These are phyloP conservation scores for Erodium moschatum DNA, from an alignment of 441 rosid genomes.

Conservation along the genomic window DNA sequence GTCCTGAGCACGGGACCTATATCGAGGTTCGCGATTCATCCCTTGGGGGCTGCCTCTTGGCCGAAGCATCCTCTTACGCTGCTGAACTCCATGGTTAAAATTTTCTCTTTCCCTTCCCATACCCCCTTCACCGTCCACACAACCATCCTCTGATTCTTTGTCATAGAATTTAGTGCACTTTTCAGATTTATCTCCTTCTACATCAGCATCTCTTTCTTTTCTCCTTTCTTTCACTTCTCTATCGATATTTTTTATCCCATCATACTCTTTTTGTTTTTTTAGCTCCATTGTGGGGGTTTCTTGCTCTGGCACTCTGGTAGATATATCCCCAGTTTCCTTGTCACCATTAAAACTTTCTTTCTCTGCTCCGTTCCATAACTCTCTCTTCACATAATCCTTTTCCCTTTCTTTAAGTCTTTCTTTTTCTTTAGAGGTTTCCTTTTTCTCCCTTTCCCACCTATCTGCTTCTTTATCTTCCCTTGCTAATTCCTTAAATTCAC, in stretches of 20 bases:
- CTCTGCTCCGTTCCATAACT: slow-evolving; percentile 50
- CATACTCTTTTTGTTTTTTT: slow-evolving; percentile 63
- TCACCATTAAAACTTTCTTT: slow-evolving; percentile 54
- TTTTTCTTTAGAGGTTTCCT: slow-evolving; percentile 58
- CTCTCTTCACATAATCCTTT: slow-evolving; percentile 65
- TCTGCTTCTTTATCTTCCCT: slow-evolving; percentile 81
- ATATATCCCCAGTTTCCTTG: slow-evolving; percentile 60
- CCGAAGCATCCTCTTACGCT: slow-evolving; percentile 88
- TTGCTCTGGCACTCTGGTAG: slow-evolving; percentile 51
- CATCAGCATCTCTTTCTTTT: slow-evolving; percentile 67
- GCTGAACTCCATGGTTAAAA: slow-evolving; percentile 73
- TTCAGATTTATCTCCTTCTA: slow-evolving; percentile 75
- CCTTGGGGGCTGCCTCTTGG: slow-evolving; percentile 89
- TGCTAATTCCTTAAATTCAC: slow-evolving; percentile 54
- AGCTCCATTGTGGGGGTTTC: slow-evolving; percentile 46
- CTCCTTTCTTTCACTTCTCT: slow-evolving; percentile 73
- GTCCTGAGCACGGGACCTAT: slow-evolving; percentile 59
- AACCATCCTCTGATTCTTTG: slow-evolving; percentile 83
- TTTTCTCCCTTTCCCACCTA: slow-evolving; percentile 85
- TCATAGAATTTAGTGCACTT: slow-evolving; percentile 58
- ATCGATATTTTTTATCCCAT: slow-evolving; percentile 56
- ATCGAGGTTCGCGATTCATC: slow-evolving; percentile 56
- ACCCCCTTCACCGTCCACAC: slow-evolving; percentile 65
- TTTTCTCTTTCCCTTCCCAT: slow-evolving; percentile 69
- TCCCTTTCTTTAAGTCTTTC: slow-evolving; percentile 83